phyloP scores from a whole-genome alignment of 306 rosid genomes.

The Dicorynia guianensis region DNA sequence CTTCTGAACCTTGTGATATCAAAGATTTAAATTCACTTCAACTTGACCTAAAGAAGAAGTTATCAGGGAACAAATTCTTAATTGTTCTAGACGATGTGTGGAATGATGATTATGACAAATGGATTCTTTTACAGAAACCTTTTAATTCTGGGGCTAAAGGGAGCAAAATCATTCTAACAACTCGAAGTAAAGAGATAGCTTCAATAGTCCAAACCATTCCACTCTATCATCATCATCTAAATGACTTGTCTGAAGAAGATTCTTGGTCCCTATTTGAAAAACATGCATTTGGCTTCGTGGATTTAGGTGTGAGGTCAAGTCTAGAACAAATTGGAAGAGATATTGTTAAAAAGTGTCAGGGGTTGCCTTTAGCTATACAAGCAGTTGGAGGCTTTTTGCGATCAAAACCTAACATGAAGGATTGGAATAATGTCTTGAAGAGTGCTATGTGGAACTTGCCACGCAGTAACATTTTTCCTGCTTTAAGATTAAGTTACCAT shows the following conservation, averaged over 20 bases:
- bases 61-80: constrained; percentile 21
- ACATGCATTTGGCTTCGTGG: constrained; percentile 11
- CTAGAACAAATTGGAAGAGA: constrained; percentile 29
- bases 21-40: constrained; percentile 24
- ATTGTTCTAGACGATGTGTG: constrained; percentile 43
- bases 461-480: neutral
- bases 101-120: constrained; percentile 36
- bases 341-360: constrained; percentile 39
- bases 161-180: constrained; percentile 47
- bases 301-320: neutral
- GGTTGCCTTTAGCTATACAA: constrained; percentile 48
- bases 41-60: neutral
- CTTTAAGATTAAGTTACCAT: constrained; percentile 38
- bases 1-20: neutral
- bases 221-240: constrained; percentile 11
- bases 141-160: constrained; percentile 42
- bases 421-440: constrained; percentile 21
- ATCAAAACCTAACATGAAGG: neutral
- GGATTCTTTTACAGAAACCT: neutral
- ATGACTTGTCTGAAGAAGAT: constrained; percentile 12
- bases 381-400: constrained; percentile 41
- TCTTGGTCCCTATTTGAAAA: constrained; percentile 39
- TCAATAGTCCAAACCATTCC: neutral
- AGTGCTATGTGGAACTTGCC: constrained; percentile 26
- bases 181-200: constrained; percentile 35